Percentiles rank a stretch among this genome's conserved stretches.
phyloP scores from a whole-genome alignment of 108 stramenopile genomes.

The Cyclostephanos tholiformis region DNA sequence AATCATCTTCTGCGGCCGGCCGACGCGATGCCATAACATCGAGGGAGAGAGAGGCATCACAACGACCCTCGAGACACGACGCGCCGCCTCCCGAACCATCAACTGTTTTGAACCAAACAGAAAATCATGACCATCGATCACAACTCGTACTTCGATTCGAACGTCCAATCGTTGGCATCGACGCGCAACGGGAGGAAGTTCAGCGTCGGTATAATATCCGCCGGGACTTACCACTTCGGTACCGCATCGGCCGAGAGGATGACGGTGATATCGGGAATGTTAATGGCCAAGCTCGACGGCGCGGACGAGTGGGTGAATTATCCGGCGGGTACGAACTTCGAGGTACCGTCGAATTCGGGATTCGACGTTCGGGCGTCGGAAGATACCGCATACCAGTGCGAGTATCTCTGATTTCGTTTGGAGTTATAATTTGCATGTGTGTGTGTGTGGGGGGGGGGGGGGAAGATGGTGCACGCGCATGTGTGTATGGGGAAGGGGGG shows the following conservation, averaged over 20 bases:
- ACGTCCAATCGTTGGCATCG: constrained; percentile 30
- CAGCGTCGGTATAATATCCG: constrained; percentile 50
- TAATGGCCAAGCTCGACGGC: constrained; percentile 43
- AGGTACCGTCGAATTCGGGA: constrained; percentile 37
- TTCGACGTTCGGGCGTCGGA: constrained; percentile 47
- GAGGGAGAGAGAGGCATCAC: too few species aligned
- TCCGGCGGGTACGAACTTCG: constrained; percentile 52
- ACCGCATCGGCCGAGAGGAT: constrained; percentile 48
- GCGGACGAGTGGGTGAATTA: constrained; percentile 48
- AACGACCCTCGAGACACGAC: too few species aligned
- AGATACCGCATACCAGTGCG: constrained; percentile 44
- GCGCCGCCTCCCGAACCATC: background rate
- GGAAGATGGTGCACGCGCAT: too few species aligned
- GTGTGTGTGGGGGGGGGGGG: too few species aligned
- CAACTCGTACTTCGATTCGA: constrained; percentile 30
- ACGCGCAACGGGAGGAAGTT: constrained; percentile 46
- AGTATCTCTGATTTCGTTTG: constrained; percentile 20
- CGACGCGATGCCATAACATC: too few species aligned
- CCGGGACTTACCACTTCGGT: constrained; percentile 45
- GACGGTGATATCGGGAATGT: constrained; percentile 52
- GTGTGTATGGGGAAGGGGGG: too few species aligned
- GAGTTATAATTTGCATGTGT: too few species aligned
- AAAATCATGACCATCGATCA: constrained; percentile 40
- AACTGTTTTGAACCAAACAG: background rate
- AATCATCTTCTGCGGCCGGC: too few species aligned